phyloP scores from a whole-genome alignment of 2,329 filamentous ascomycete species.

The Fusarium heterosporum region DNA sequence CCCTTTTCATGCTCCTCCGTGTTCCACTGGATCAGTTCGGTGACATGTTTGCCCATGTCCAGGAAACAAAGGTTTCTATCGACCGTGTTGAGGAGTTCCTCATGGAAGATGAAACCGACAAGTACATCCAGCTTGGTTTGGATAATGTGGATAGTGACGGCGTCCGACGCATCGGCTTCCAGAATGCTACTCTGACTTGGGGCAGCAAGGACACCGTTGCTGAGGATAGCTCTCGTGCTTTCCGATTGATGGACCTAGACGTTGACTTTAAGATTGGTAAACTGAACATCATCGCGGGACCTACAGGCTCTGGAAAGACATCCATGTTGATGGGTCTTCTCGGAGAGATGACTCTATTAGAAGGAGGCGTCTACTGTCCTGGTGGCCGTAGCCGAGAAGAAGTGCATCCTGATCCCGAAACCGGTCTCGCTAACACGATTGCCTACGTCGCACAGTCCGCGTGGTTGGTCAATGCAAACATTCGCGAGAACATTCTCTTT shows the following conservation, averaged over 20 bases:
- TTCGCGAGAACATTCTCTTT: conserved; percentile 96
- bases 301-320: conserved; percentile 95
- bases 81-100: conserved; percentile 97
- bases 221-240: conserved; percentile 76
- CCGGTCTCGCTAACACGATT: conserved; percentile 88
- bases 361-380: conserved; percentile 85
- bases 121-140: conserved; percentile 84
- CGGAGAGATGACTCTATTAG: conserved; percentile 91
- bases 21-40: conserved; percentile 95
- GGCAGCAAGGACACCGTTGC: conserved; percentile 73
- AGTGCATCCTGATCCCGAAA: conserved; percentile 81
- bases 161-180: conserved; percentile 83
- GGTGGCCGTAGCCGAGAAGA: conserved; percentile 89
- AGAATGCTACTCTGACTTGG: conserved; percentile 89
- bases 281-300: conserved; percentile 91
- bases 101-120: conserved; percentile 93
- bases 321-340: conserved; percentile 95
- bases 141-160: conserved; percentile 76
- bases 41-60: conserved; percentile 98
- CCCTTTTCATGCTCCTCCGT: conserved; percentile 92
- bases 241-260: conserved; percentile 85
- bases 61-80: conserved; percentile 96
- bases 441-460: conserved; percentile 97
- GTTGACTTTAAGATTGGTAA: conserved; percentile 86
- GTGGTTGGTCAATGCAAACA: conserved; percentile 95